phyloP scores from a whole-genome alignment of 495 filamentous ascomycete species.

The Beverwykella pulmonaria region DNA sequence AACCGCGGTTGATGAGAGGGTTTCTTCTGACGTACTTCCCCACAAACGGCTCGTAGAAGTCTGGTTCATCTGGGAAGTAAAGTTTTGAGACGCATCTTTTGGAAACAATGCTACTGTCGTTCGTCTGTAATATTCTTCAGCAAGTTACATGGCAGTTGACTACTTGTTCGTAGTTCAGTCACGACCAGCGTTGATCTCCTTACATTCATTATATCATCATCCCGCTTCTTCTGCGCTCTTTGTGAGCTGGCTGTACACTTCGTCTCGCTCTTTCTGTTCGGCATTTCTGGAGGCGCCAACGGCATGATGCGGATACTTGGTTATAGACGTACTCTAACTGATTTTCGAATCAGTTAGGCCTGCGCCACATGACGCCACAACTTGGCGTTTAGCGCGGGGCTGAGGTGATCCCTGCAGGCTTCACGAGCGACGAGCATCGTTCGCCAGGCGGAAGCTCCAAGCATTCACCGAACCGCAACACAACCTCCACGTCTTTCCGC shows the following conservation, averaged over 20 bases:
- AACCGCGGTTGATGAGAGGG: conserved; percentile 85
- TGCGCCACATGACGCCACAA: conserved; percentile 4
- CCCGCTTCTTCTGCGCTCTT: conserved; percentile 47
- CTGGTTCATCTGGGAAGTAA: conserved; percentile 69
- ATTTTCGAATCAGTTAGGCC: neutral
- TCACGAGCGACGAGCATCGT: neutral
- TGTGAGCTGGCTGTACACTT: neutral
- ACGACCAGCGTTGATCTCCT: conserved; percentile 27
- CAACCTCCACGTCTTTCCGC: neutral
- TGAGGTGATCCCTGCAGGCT: neutral
- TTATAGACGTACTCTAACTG: neutral
- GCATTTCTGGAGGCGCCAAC: neutral
- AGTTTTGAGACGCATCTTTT: conserved; percentile 86
- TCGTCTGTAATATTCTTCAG: conserved; percentile 61
- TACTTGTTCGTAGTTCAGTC: neutral
- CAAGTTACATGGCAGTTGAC: neutral
- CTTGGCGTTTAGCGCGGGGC: neutral
- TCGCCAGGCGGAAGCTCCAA: conserved; percentile 4
- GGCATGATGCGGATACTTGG: neutral
- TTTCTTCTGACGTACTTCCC: conserved; percentile 77
- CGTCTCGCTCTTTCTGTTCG: conserved; percentile 37
- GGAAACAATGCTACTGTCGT: conserved; percentile 85
- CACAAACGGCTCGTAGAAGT: conserved; percentile 86
- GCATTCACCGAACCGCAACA: neutral
- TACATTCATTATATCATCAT: conserved; percentile 73